Evolutionary conservation across 306 rosid genomes (phyloP).

Genomic region (Corylus avellana): DNA sequence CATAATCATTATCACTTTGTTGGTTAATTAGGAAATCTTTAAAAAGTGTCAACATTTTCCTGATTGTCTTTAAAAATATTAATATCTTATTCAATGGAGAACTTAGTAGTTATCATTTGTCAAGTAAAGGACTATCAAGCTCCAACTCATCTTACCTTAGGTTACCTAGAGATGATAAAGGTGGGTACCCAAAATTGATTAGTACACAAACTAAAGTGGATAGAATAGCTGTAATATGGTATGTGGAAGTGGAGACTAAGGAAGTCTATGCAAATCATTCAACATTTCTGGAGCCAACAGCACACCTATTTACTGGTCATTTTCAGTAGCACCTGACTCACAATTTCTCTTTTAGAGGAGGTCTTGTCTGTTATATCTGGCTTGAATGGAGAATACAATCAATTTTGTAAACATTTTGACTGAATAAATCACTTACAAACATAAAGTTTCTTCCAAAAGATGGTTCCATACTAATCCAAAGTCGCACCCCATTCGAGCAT

Average conservation of each 20-base stretch:
- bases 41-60: slow-evolving; percentile 11
- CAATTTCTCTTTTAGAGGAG: no score
- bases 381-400: no score
- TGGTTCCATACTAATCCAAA: no score
- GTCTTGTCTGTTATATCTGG: no score
- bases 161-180: neutral
- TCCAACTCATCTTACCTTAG: no score
- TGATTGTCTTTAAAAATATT: neutral
- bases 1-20: neutral
- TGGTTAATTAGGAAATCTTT: neutral
- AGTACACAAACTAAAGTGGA: no score
- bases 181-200: neutral
- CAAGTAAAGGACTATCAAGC: neutral
- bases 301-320: neutral
- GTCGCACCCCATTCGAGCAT: no score
- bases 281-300: neutral
- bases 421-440: no score
- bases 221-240: no score
- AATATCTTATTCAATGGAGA: slow-evolving; percentile 1
- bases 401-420: no score
- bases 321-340: no score
- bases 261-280: neutral
- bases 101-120: neutral
- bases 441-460: no score
- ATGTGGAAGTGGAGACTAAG: neutral